Percentiles rank a stretch among this genome's conserved stretches.
Evolutionary conservation across 2,329 filamentous ascomycete species (phyloP).

Genomic region (Pyrenochaeta sp.): DNA sequence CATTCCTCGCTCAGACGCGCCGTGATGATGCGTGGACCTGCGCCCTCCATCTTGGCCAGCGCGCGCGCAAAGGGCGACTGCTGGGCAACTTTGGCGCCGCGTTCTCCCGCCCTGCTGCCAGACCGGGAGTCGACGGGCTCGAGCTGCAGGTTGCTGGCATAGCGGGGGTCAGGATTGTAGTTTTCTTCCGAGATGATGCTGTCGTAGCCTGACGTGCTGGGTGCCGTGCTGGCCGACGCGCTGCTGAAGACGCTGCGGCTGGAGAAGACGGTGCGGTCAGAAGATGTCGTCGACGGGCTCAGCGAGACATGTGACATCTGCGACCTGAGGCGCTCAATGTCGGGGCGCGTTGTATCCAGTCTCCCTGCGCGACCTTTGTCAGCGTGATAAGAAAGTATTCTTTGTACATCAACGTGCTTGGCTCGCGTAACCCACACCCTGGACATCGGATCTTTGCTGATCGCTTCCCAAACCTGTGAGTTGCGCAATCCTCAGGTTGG

Average conservation of each 20-base stretch:
- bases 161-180: slow-evolving; percentile 13
- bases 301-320: neutral
- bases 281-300: neutral
- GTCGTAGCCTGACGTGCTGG: slow-evolving; percentile 13
- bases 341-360: neutral
- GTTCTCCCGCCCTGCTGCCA: slow-evolving; percentile 29
- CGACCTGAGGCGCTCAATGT: neutral
- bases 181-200: slow-evolving; percentile 25
- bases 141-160: slow-evolving; percentile 23
- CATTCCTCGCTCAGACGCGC: slow-evolving; percentile 37
- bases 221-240: slow-evolving; percentile 3
- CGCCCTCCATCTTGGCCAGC: slow-evolving; percentile 36
- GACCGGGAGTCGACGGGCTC: slow-evolving; percentile 32
- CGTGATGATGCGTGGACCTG: slow-evolving; percentile 34
- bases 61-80: slow-evolving; percentile 30
- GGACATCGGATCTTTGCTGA: slow-evolving; percentile 9
- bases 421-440: neutral
- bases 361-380: too few species aligned
- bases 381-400: too few species aligned
- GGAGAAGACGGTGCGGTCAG: slow-evolving; percentile 9
- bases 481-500: neutral
- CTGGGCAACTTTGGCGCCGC: slow-evolving; percentile 22
- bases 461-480: slow-evolving; percentile 2
- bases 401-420: neutral
- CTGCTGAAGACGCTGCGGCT: slow-evolving; percentile 30